Evolutionary conservation across 2,329 filamentous ascomycete species (phyloP).

Genomic region (Colletotrichum sp.): DNA sequence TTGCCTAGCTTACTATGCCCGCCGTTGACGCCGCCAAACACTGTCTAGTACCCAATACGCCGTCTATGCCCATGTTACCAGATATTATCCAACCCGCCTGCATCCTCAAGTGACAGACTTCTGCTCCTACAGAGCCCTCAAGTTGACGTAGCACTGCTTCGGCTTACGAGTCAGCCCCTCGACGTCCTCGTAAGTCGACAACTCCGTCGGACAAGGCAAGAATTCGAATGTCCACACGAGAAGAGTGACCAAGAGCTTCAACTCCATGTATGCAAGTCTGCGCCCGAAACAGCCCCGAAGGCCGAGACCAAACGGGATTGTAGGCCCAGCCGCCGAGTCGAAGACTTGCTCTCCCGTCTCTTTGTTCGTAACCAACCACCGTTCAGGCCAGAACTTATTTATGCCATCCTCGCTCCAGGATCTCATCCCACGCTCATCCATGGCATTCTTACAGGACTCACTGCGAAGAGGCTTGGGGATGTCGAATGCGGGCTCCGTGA

Average conservation of each 20-base stretch:
- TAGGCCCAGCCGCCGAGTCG: conserved; percentile 26
- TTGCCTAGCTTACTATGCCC: background rate
- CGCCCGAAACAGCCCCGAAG: conserved; percentile 29
- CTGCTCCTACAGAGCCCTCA: background rate
- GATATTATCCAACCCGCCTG: background rate
- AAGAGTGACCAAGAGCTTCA: conserved; percentile 26
- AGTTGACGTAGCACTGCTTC: background rate
- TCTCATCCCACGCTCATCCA: background rate
- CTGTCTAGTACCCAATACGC: background rate
- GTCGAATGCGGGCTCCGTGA: background rate
- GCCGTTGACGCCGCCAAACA: background rate
- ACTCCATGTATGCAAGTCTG: conserved; percentile 31
- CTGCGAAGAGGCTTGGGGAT: conserved; percentile 21
- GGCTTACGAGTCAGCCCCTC: background rate
- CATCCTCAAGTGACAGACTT: background rate
- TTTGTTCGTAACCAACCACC: conserved; percentile 17
- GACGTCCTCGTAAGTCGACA: background rate
- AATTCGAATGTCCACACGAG: conserved; percentile 32
- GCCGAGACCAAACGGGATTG: conserved; percentile 26
- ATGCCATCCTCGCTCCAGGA: conserved; percentile 11
- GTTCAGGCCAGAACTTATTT: conserved; percentile 20
- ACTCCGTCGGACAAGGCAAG: background rate
- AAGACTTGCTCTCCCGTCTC: conserved; percentile 19
- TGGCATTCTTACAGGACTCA: background rate
- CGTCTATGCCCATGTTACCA: background rate